Evolutionary conservation across 495 filamentous ascomycete genomes (phyloP).

Genomic region (Hypoxylon fuscum): DNA sequence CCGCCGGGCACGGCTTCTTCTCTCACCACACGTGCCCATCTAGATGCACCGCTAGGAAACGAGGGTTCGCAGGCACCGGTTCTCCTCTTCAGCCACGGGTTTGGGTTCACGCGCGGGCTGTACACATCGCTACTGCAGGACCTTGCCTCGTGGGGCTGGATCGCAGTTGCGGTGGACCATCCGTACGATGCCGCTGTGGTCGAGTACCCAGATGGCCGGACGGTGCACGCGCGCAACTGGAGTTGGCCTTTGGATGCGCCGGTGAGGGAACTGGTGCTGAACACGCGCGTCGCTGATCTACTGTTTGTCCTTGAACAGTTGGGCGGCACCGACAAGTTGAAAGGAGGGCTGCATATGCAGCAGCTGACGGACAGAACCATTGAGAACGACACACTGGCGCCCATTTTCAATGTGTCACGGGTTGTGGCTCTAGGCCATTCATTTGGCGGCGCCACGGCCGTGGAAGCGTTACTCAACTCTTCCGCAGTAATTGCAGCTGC

Average conservation of each 20-base stretch:
- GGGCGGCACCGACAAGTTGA: neutral
- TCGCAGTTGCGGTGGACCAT: constrained; percentile 59
- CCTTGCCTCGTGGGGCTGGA: constrained; percentile 59
- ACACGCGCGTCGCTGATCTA: constrained; percentile 48
- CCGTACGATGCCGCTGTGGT: constrained; percentile 59
- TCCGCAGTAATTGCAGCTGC: constrained; percentile 54
- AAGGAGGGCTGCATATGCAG: neutral
- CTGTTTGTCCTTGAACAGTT: constrained; percentile 50
- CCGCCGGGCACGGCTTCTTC: constrained; percentile 7
- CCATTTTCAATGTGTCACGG: constrained; percentile 24
- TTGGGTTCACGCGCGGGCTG: constrained; percentile 42
- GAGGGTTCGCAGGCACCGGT: constrained; percentile 22
- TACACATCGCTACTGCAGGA: constrained; percentile 54
- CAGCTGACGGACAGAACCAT: neutral
- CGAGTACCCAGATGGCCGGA: constrained; percentile 57
- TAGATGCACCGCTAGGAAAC: constrained; percentile 2
- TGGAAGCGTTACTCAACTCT: constrained; percentile 51
- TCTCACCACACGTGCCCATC: constrained; percentile 20
- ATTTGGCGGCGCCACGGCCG: constrained; percentile 62
- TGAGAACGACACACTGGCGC: neutral
- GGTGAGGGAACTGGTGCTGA: constrained; percentile 12
- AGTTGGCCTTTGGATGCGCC: constrained; percentile 1
- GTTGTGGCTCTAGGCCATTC: constrained; percentile 62
- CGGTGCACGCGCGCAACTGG: constrained; percentile 34
- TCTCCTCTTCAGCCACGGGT: constrained; percentile 53